Conservation (phyloP, 805 yeast genomes). For the Cyberlindnera americana region DNA sequence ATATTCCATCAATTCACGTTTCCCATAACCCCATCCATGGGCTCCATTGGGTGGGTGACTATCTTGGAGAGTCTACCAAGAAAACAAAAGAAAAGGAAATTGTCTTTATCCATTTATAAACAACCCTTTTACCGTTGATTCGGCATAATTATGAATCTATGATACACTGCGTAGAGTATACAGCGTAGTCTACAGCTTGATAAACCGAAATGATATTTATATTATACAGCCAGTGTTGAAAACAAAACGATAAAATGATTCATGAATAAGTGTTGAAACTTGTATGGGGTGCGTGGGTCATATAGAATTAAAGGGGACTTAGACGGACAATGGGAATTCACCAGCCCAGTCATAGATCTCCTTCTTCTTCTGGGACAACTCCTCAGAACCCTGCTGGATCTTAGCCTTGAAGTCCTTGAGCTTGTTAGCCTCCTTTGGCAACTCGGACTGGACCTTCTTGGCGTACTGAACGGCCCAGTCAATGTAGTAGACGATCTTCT, state of each 20-base stretch:
- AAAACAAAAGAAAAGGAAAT: too few species aligned
- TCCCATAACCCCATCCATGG: too few species aligned
- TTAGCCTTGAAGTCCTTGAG: conserved; percentile 92
- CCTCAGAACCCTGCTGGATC: conserved; percentile 68
- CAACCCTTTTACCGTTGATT: too few species aligned
- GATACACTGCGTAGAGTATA: too few species aligned
- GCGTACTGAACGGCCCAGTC: conserved; percentile 78
- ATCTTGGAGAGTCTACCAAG: too few species aligned
- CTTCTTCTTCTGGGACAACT: conserved; percentile 59
- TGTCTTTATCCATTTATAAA: too few species aligned
- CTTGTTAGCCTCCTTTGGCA: conserved; percentile 92
- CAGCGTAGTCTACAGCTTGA: too few species aligned
- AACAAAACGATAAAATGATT: conserved; percentile 2
- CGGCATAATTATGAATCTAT: too few species aligned
- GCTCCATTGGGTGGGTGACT: too few species aligned
- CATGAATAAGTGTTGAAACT: conserved; percentile 4
- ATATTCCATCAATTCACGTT: too few species aligned
- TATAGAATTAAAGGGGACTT: conserved; percentile 17
- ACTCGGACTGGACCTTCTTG: conserved; percentile 63
- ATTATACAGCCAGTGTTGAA: conserved; percentile 5
- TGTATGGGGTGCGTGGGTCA: not conserved
- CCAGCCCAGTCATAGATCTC: conserved; percentile 94
- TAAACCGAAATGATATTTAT: not conserved
- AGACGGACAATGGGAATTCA: conserved; percentile 67
- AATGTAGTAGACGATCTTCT: conserved; percentile 73